Evolutionary conservation across 2,329 filamentous ascomycete species (phyloP).

Genomic region (Apiospora koreana): DNA sequence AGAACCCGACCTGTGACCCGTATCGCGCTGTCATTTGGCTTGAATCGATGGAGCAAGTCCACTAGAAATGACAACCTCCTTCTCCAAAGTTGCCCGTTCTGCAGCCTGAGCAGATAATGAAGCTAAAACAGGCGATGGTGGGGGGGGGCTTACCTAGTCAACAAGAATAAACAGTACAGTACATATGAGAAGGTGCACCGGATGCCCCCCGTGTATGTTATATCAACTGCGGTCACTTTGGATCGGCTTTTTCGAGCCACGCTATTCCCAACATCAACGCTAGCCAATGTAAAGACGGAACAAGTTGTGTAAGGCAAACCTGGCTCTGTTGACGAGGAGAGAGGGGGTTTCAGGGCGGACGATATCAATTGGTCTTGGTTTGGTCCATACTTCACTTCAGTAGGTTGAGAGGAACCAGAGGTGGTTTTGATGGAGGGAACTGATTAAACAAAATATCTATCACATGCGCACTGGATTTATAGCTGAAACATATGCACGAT

Average conservation of each 20-base stretch:
- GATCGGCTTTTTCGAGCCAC: not conserved
- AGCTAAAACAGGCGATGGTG: not conserved
- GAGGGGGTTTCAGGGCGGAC: not conserved
- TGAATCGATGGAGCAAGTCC: not conserved
- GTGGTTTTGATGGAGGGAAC: not conserved
- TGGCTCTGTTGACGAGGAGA: not conserved
- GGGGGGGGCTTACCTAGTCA: not conserved
- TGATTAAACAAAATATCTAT: not conserved
- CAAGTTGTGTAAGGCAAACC: not conserved
- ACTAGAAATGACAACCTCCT: not conserved
- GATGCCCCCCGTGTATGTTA: not conserved
- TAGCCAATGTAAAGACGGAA: not conserved
- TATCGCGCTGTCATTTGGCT: not conserved
- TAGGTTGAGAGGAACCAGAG: not conserved
- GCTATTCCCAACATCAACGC: not conserved
- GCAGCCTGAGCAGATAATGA: not conserved
- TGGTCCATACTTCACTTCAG: not conserved
- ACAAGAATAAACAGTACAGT: not conserved
- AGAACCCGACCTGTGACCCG: not conserved
- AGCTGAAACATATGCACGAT: not conserved
- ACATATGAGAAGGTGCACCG: not conserved
- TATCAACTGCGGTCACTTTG: not conserved
- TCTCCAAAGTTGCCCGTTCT: constrained; percentile 2
- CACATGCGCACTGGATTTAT: not conserved
- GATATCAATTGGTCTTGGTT: not conserved